Conservation (phyloP, 2,329 filamentous ascomycete species). For the Phoma herbarum region DNA sequence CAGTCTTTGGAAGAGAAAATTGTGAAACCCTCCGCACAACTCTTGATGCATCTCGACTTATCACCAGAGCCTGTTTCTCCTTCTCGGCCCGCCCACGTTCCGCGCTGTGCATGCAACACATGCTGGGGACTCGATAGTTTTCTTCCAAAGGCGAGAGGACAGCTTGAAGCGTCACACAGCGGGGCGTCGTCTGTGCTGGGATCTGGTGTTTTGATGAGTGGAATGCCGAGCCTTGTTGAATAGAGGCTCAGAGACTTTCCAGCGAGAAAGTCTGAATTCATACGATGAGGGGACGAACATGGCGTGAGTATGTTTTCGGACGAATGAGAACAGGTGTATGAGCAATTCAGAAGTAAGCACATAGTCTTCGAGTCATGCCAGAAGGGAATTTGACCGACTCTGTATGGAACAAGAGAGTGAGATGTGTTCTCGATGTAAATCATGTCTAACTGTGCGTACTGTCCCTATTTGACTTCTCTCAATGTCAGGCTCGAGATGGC, state of each 20-base stretch:
- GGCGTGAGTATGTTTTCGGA: not conserved
- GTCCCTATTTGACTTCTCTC: not conserved
- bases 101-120: not conserved
- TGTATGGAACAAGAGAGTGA: not conserved
- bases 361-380: not conserved
- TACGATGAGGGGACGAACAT: not conserved
- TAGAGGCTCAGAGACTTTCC: not conserved
- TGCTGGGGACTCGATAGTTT: not conserved
- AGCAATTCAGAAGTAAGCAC: not conserved
- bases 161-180: not conserved
- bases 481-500: not conserved
- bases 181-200: not conserved
- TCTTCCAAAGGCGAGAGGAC: not conserved
- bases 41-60: not conserved
- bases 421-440: not conserved
- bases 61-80: not conserved
- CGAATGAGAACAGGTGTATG: not conserved
- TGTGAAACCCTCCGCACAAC: no score
- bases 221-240: not conserved
- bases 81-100: not conserved
- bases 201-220: not conserved
- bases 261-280: no score
- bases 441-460: no score
- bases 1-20: no score
- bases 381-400: accelerated